phyloP scores from a whole-genome alignment of 345 rosid genomes.

The Aegle marmelos region DNA sequence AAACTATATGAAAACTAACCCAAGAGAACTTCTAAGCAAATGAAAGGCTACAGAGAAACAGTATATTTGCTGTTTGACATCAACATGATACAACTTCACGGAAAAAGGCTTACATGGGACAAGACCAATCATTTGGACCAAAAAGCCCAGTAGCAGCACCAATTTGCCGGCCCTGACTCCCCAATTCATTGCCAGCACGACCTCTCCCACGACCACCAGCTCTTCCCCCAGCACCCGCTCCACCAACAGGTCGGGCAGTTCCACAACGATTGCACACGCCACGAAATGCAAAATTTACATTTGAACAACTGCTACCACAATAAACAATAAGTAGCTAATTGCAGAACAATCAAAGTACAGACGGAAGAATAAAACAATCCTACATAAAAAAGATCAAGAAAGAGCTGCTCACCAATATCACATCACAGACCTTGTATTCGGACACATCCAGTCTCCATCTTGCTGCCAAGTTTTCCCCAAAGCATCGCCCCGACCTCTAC shows the following conservation, averaged over 20 bases:
- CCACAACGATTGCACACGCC: constrained; percentile 98
- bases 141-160: constrained; percentile 76
- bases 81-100: neutral
- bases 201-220: constrained; percentile 88
- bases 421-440: constrained; percentile 99
- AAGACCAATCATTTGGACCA: constrained; percentile 99
- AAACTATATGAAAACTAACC: neutral
- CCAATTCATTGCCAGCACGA: constrained; percentile 54
- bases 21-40: neutral
- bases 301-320: constrained; percentile 78
- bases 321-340: constrained; percentile 22
- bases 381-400: constrained; percentile 56
- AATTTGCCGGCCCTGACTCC: constrained; percentile 44
- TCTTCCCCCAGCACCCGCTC: constrained; percentile 66
- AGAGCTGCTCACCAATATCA: constrained; percentile 98
- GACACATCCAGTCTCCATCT: constrained; percentile 98
- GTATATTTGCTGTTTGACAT: neutral
- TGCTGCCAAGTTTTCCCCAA: constrained; percentile 88
- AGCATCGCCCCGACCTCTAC: constrained; percentile 77
- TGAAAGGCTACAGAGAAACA: neutral
- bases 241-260: constrained; percentile 91
- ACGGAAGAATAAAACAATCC: neutral
- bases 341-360: constrained; percentile 10
- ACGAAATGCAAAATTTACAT: constrained; percentile 96
- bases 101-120: constrained; percentile 89